Evolutionary conservation across 352 stramenopile species (phyloP).

Genomic region (Phytophthora tentaculata): DNA sequence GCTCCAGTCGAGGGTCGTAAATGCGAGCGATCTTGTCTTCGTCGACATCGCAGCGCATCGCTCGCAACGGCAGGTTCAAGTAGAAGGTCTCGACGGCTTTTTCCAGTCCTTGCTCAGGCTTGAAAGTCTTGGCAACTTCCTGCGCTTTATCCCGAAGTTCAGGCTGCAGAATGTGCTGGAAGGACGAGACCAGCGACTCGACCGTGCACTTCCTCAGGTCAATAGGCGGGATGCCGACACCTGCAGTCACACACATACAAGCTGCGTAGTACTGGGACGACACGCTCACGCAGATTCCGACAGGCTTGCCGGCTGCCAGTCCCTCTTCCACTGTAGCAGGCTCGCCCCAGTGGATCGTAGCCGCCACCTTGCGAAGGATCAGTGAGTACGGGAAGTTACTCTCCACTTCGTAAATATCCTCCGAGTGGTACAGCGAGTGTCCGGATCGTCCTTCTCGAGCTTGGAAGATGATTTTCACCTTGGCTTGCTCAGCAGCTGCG

Average conservation of each 20-base stretch:
- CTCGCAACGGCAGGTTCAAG: conserved; percentile 39
- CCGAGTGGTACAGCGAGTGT: conserved; percentile 27
- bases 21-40: conserved; percentile 46
- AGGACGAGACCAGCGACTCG: conserved; percentile 64
- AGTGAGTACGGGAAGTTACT: conserved; percentile 70
- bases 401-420: conserved; percentile 48
- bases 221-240: conserved; percentile 76
- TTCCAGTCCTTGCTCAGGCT: conserved; percentile 66
- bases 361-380: conserved; percentile 80
- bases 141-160: conserved; percentile 46
- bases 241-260: conserved; percentile 67
- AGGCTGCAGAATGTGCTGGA: conserved; percentile 56
- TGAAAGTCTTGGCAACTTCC: conserved; percentile 57
- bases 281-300: conserved; percentile 90
- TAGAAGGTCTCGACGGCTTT: conserved; percentile 73
- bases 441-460: conserved; percentile 26
- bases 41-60: conserved; percentile 48
- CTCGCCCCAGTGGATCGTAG: conserved; percentile 76
- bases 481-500: conserved; percentile 31
- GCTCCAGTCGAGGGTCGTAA: conserved; percentile 40
- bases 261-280: conserved; percentile 91
- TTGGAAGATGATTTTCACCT: conserved; percentile 70
- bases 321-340: conserved; percentile 86
- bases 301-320: conserved; percentile 81
- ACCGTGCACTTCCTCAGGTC: conserved; percentile 65